Base-by-base conservation (phyloP, 2,329 filamentous ascomycete genomes). In the Niveomyces coronatus region DNA sequence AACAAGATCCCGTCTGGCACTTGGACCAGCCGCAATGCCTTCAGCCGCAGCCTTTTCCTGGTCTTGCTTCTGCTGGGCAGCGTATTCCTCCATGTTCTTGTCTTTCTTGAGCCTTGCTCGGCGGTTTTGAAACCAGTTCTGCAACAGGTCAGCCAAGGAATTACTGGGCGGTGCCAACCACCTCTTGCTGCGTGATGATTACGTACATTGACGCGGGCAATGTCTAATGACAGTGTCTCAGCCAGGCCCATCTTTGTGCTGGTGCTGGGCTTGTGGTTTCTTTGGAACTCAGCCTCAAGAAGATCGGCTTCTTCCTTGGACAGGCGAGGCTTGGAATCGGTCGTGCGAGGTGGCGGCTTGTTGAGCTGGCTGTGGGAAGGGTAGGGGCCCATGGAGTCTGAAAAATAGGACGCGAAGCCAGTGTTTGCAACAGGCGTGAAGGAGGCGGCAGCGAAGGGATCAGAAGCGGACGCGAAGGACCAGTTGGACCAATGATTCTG, bases 111-210 rank as follows among this genome's bases (percentile, higher is more conserved):
- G 73, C 56, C 76, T 73, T 37, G 76, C 76, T 36, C 76, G 67
- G 42, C 76, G 64, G 52, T 81, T 81, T 48, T 81, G 76, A 50
- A 81, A 81, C 76, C 76, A 81, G 52, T 81, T 81, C 76, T 80
- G 37, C 9, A 16, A 43, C n/a, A 18, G 23, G 54, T 65, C 50
- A 64, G 59, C 42, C 14, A 14, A 24, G 15, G 7, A n/a, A n/a
- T n/a, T n/a, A n/a, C n/a, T n/a, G n/a, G n/a, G n/a, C n/a, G n/a
- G n/a, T n/a, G n/a, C n/a, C n/a, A n/a, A n/a, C n/a, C n/a, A n/a
- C n/a, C n/a, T n/a, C n/a, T n/a, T n/a, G n/a, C n/a, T n/a, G n/a
- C n/a, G n/a, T n/a, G n/a, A n/a, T n/a, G n/a, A n/a, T n/a, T n/a
- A n/a, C n/a, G n/a, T n/a, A 79, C 76, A 49, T 80, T 80, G 46